Conservation (phyloP, 371 early-diverging fungal species). For the Lichtheimia corymbifera region DNA sequence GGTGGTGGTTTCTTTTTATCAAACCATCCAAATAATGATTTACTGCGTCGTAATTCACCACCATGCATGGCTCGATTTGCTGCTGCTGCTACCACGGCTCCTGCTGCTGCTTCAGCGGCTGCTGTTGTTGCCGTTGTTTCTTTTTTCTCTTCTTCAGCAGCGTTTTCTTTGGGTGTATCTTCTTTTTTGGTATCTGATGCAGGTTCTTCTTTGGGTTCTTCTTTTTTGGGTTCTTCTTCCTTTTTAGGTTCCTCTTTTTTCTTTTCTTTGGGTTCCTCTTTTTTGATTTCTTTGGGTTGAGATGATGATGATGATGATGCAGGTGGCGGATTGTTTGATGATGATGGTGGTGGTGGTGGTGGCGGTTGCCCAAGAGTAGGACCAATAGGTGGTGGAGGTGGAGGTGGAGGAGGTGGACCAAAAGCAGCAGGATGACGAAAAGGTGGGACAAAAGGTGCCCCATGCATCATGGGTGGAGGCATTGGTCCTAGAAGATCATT, state of each 20-base stretch:
- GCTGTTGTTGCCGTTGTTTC: neutral
- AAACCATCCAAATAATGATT: conserved; percentile 11
- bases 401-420: conserved; percentile 3
- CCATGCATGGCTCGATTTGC: neutral
- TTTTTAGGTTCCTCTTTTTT: neutral
- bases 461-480: conserved; percentile 3
- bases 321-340: conserved; percentile 4
- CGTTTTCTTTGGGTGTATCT: neutral
- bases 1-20: neutral
- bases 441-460: neutral
- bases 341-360: neutral
- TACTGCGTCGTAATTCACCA: conserved; percentile 10
- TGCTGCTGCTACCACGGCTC: neutral
- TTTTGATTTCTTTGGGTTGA: neutral
- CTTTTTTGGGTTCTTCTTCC: conserved; percentile 2
- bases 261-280: neutral
- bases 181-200: neutral
- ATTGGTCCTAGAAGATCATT: neutral
- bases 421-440: neutral
- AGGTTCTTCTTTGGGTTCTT: conserved; percentile 5
- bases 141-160: neutral
- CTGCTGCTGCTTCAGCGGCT: neutral
- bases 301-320: neutral
- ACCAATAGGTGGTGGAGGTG: neutral
- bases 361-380: neutral